Evolutionary conservation across 1,284 basidiomycete species (phyloP).

Genomic region (Tausonia pullulans): DNA sequence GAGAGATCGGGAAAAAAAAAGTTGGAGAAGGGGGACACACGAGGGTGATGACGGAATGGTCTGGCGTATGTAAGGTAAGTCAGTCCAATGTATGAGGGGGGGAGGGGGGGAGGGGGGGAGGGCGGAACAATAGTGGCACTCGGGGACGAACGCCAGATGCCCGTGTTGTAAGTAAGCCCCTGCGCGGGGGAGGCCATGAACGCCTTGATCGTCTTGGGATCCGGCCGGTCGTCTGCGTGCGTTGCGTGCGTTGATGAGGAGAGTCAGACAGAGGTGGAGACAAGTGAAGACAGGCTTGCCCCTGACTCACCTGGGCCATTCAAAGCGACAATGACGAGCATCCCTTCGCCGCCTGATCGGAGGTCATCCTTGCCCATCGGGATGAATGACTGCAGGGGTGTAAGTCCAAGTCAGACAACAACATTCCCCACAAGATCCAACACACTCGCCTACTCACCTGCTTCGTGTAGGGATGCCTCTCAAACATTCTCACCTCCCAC

Average conservation of each 20-base stretch:
- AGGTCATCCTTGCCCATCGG: constrained; percentile 54
- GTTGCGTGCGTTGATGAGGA: neutral
- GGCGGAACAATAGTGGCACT: neutral
- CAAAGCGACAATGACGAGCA: constrained; percentile 66
- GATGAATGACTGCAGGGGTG: constrained; percentile 53
- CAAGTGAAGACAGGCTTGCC: neutral
- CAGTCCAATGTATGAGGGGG: neutral
- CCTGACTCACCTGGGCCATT: constrained; percentile 43
- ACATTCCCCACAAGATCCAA: neutral
- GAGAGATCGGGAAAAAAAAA: neutral
- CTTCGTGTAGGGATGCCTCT: constrained; percentile 45
- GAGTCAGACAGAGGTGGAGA: neutral
- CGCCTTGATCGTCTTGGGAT: constrained; percentile 58
- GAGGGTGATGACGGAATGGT: constrained; percentile 34
- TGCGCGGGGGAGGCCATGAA: constrained; percentile 69
- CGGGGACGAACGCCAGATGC: constrained; percentile 68
- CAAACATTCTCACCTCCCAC: constrained; percentile 34
- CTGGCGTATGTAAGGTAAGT: constrained; percentile 16
- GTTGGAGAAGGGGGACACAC: constrained; percentile 16
- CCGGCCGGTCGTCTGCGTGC: constrained; percentile 54
- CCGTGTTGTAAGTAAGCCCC: constrained; percentile 68
- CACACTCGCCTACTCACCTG: constrained; percentile 19
- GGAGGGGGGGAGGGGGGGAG: neutral
- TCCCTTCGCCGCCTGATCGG: constrained; percentile 9
- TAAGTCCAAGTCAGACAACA: neutral